phyloP scores from a whole-genome alignment of 2,329 filamentous ascomycete species.

The Aspergillus fijiensis region DNA sequence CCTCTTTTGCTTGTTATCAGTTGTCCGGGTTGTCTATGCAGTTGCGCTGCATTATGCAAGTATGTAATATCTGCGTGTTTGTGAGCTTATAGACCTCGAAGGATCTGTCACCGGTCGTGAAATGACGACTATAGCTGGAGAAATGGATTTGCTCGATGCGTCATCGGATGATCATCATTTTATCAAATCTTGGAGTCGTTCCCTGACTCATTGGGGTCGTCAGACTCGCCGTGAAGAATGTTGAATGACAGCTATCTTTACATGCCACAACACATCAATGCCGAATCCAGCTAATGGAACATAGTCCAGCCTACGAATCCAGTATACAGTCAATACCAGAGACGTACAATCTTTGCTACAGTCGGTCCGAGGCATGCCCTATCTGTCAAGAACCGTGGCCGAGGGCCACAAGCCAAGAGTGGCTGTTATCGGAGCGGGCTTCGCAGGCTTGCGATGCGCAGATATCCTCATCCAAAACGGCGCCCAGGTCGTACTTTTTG shows the following conservation, averaged over 20 bases:
- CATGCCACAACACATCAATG: background rate
- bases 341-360: background rate
- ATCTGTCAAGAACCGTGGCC: constrained; percentile 3
- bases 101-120: too few species aligned
- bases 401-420: constrained; percentile 49
- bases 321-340: background rate
- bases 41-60: background rate
- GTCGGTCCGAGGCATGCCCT: background rate
- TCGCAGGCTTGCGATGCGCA: constrained; percentile 60
- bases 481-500: constrained; percentile 58
- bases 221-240: background rate
- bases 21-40: background rate
- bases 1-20: background rate
- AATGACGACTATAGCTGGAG: too few species aligned
- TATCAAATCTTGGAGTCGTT: too few species aligned
- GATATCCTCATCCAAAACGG: constrained; percentile 58
- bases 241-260: background rate
- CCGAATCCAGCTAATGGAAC: background rate
- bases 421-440: constrained; percentile 61
- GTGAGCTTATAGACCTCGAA: background rate
- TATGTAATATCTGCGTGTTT: background rate
- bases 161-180: too few species aligned
- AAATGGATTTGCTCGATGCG: too few species aligned
- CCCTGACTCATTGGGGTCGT: background rate
- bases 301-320: background rate